Conservation (phyloP, 768 basidiomycete species). For the Leccinum subgranulosum region DNA sequence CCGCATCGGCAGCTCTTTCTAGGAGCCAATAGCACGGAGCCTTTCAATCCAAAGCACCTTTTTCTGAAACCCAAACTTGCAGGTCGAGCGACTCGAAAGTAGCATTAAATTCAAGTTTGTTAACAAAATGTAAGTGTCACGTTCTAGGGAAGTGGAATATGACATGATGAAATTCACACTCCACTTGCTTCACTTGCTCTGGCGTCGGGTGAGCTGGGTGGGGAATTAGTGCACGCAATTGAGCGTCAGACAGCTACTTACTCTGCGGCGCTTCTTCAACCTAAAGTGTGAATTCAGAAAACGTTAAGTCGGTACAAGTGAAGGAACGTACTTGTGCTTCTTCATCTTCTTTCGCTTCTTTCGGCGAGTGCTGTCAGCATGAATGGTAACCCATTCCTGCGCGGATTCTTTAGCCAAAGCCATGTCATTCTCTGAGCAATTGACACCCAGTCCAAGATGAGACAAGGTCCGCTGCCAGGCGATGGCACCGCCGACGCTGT, state of each 20-base stretch:
- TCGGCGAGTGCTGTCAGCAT: constrained; percentile 79
- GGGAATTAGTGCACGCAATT: constrained; percentile 10
- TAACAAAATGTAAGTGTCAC: background rate
- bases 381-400: constrained; percentile 60
- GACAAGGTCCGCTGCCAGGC: constrained; percentile 70
- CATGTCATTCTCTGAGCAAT: constrained; percentile 47
- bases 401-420: constrained; percentile 52
- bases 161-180: background rate
- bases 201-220: constrained; percentile 45
- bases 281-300: constrained; percentile 36
- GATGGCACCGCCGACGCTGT: constrained; percentile 54
- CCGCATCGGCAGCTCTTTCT: background rate
- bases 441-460: constrained; percentile 58
- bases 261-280: constrained; percentile 88
- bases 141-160: constrained; percentile 1
- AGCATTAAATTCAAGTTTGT: background rate
- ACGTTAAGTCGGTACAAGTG: background rate
- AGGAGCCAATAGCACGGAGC: background rate
- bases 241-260: constrained; percentile 35
- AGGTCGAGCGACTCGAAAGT: background rate
- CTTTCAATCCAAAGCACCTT: background rate
- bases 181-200: constrained; percentile 23
- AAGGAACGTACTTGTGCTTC: constrained; percentile 82
- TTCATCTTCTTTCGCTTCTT: constrained; percentile 94
- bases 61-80: background rate